These are phyloP conservation scores for Orbilia oligospora DNA, from an alignment of 2,329 filamentous ascomycete species.

Conservation along the genomic window DNA sequence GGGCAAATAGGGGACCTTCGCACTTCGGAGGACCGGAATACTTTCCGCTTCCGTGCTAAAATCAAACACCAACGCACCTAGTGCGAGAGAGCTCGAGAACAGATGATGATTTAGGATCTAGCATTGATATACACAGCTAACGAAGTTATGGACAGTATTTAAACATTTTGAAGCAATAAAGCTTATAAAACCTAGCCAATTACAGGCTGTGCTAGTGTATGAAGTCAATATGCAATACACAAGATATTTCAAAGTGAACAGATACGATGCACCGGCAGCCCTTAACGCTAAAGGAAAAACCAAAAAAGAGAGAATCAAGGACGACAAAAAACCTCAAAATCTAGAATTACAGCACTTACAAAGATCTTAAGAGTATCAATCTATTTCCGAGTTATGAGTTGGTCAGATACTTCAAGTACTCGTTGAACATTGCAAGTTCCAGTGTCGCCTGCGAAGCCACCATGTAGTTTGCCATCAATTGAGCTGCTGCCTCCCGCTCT, in stretches of 20 bases:
- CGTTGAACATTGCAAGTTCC: constrained; percentile 51
- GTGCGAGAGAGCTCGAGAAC: neutral
- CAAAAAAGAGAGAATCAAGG: neutral
- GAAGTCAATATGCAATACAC: constrained; percentile 4
- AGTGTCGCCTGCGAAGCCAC: constrained; percentile 51
- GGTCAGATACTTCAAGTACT: constrained; percentile 47
- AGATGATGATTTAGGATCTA: neutral
- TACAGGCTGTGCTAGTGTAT: constrained; percentile 8
- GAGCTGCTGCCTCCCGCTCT: constrained; percentile 51
- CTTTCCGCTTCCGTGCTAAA: constrained; percentile 32
- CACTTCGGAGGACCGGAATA: constrained; percentile 33
- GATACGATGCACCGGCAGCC: neutral
- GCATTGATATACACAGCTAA: constrained; percentile 9
- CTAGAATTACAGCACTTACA: neutral
- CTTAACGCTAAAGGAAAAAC: neutral
- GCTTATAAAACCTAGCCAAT: neutral
- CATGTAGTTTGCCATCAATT: constrained; percentile 55
- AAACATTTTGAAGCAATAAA: neutral
- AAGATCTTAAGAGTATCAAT: constrained; percentile 3
- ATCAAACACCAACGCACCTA: constrained; percentile 27
- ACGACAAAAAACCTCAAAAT: neutral
- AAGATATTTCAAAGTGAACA: neutral
- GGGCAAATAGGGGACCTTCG: constrained; percentile 38
- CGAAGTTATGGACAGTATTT: constrained; percentile 7
- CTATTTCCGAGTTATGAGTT: neutral